Conservation (phyloP, 1,284 basidiomycete genomes). For the Chalciporus sp. region DNA sequence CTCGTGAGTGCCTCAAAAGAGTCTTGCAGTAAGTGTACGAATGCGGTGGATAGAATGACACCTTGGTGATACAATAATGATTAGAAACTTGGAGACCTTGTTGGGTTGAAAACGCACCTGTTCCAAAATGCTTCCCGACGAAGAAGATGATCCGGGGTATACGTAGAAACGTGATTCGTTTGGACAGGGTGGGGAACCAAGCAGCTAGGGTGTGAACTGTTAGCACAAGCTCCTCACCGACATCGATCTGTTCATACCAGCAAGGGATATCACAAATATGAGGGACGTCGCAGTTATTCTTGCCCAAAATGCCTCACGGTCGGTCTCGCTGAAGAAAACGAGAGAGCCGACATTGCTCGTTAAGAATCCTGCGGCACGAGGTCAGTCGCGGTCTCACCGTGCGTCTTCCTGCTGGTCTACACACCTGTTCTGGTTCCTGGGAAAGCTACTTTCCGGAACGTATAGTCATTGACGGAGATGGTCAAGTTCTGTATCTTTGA, state of each 20-base stretch:
- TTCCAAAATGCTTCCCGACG: slow-evolving; percentile 81
- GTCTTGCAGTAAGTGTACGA: slow-evolving; percentile 76
- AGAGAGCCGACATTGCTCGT: background rate
- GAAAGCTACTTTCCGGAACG: background rate
- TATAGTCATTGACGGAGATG: background rate
- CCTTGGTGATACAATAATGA: slow-evolving; percentile 39
- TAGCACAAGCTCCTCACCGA: background rate
- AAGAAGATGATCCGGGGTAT: slow-evolving; percentile 74
- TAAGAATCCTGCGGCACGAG: background rate
- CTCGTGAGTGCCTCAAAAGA: slow-evolving; percentile 63
- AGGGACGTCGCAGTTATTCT: slow-evolving; percentile 38
- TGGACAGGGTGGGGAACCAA: slow-evolving; percentile 68
- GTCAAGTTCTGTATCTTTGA: background rate
- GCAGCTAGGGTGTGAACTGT: slow-evolving; percentile 47
- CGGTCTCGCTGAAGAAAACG: slow-evolving; percentile 2
- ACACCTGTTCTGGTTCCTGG: slow-evolving; percentile 4
- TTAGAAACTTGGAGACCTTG: background rate
- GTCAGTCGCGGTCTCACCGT: background rate
- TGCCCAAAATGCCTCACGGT: slow-evolving; percentile 4
- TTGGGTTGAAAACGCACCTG: slow-evolving; percentile 43
- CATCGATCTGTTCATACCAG: slow-evolving; percentile 23
- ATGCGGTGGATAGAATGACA: slow-evolving; percentile 78
- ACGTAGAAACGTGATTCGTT: slow-evolving; percentile 50
- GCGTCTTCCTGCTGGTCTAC: background rate
- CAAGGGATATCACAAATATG: slow-evolving; percentile 47